Evolutionary conservation across 2,329 filamentous ascomycete species (phyloP), one percentile per base, ranked within the genome.

Genomic region (Fusarium sp.): DNA sequence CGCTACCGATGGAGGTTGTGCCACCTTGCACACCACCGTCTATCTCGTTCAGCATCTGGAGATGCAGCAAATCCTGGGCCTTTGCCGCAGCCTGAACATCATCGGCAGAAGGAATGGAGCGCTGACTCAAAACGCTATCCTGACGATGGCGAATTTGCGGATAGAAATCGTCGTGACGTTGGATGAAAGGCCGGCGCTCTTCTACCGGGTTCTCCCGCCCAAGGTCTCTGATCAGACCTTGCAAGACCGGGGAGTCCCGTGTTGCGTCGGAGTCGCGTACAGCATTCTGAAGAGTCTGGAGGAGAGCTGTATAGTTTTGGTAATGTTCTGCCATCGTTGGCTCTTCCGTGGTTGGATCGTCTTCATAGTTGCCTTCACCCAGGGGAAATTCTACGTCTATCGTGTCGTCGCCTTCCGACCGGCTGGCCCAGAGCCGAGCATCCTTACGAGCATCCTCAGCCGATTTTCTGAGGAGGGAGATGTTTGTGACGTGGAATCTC

Each of bases 381-480:
- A 59, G 50, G 32, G 50, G 40, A 15, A 51, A 54, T 10, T 56
- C 46, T 13, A 51, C 11, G 11, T 56, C 34, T 0, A 56, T 46
- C 29, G 34, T 56, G 40, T 56, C 34, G 26, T 56, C 45, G 6
- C 44, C 51, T 48, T 54, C 51, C 8, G 38, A 54, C 5, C 38
- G 38, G 29, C 44, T 48, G 25, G 51, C 53, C 45, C 32, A 56
- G 40, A 56, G 34, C 40, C 22, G 28, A 24, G 45, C 34, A 8
- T 56, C 53, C 25, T 22, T 56, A 22, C 28, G 41, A 9, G 46
- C 22, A 35, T 56, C 40, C 50, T 59, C 28, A 6, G 55, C 55
- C 13, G 35, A 59, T 34, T 43, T 54, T 2, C 45, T 59, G n/a
- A 59, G 45, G 25, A 59, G 49, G 32, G 49, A 59, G 45, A 59